phyloP scores from a whole-genome alignment of 306 rosid species.

The Prunus mira region DNA sequence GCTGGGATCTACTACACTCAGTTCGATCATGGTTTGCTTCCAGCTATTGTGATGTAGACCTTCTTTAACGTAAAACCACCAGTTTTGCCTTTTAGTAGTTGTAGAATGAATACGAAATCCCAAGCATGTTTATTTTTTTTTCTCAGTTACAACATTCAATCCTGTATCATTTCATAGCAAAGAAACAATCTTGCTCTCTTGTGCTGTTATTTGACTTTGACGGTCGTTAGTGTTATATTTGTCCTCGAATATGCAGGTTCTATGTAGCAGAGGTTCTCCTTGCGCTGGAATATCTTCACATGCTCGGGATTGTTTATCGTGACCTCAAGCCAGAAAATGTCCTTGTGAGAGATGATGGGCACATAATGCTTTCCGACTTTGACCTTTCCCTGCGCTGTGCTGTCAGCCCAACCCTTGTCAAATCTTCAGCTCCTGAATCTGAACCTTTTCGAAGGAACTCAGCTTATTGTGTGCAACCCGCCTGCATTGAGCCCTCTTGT shows the following conservation, averaged over 20 bases:
- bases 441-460: conserved; percentile 40
- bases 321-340: conserved; percentile 59
- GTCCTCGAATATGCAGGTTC: conserved; percentile 33
- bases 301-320: conserved; percentile 62
- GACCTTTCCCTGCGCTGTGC: conserved; percentile 56
- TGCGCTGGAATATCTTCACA: conserved; percentile 56
- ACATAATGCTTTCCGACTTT: conserved; percentile 57
- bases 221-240: neutral
- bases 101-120: neutral
- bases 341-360: conserved; percentile 58
- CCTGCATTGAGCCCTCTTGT: conserved; percentile 56
- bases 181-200: neutral
- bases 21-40: neutral
- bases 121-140: neutral
- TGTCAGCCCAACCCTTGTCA: conserved; percentile 47
- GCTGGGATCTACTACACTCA: neutral
- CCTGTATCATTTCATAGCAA: neutral
- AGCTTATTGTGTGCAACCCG: conserved; percentile 46
- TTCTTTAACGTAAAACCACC: neutral
- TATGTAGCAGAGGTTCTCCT: conserved; percentile 55
- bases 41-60: neutral
- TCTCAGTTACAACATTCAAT: neutral
- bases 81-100: neutral
- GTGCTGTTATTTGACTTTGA: neutral
- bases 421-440: conserved; percentile 35